These are phyloP conservation scores for Calonectria fujianensis DNA, from an alignment of 2,329 filamentous ascomycete species.

Conservation along the genomic window DNA sequence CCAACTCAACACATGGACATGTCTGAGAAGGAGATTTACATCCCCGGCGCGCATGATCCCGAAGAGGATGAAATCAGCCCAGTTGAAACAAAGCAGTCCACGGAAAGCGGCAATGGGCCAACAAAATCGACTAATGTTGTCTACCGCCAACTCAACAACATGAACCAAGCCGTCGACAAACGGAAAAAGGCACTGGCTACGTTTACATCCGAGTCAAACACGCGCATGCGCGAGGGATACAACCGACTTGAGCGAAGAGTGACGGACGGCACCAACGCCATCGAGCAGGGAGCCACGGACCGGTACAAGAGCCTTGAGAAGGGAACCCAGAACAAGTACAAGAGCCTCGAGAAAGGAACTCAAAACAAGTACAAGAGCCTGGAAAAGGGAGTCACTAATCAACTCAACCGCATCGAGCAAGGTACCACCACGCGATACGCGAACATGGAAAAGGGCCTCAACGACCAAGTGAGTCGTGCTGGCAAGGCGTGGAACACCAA, in stretches of 20 bases:
- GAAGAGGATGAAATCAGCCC: background rate
- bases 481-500: background rate
- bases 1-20: background rate
- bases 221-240: slow-evolving; percentile 36
- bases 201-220: slow-evolving; percentile 37
- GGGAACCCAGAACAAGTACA: background rate
- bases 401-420: background rate
- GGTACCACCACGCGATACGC: background rate
- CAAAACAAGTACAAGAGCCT: slow-evolving; percentile 27
- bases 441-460: slow-evolving; percentile 14
- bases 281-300: slow-evolving; percentile 36
- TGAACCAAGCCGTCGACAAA: slow-evolving; percentile 45
- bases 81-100: background rate
- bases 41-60: background rate
- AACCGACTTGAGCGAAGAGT: background rate
- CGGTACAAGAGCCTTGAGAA: slow-evolving; percentile 39
- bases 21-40: slow-evolving; percentile 36
- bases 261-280: background rate
- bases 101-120: background rate
- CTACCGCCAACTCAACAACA: slow-evolving; percentile 35
- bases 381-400: slow-evolving; percentile 24
- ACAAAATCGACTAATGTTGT: background rate
- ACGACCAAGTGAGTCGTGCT: slow-evolving; percentile 11
- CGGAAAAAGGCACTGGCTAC: slow-evolving; percentile 44
- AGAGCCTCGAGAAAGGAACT: slow-evolving; percentile 37